Base-by-base conservation (phyloP, 2,329 filamentous ascomycete species). In the Colletotrichum eremochloae region DNA sequence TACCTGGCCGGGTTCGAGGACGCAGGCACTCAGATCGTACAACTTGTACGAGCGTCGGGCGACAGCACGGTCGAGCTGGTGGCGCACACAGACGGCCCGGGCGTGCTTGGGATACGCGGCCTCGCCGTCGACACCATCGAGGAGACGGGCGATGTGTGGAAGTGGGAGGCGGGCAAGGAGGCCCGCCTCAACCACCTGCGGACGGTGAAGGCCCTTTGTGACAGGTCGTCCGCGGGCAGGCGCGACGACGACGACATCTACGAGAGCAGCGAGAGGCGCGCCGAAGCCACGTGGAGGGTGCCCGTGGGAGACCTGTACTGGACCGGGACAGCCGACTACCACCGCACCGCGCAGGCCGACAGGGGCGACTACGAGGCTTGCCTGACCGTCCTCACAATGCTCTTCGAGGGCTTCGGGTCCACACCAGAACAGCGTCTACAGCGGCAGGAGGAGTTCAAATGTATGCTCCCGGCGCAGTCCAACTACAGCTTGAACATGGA, bases 221-320 rank as follows among this genome's bases (percentile, higher is more conserved):
- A 71, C n/a, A 42, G 14, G 33, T 53, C 67, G 15, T 9, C 38
- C 8, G 20, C n/a, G 24, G 48, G 67, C 15, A 36, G 46, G 8
- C 9, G 11, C 38, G 38, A 24, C 44, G 44, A 46, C 44, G 42
- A 50, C 50, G 44, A 58, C 2, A 56, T 73, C 38, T 73, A 73
- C 40, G 14, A 46, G 29, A 44, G 20, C 4, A 5, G 6, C 1
- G 44, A 42, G 24, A 57, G 67, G 15, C 71, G 44, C 1, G 38
- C 29, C 7, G 67, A 74, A 38, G 67, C 71, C n/a, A 38, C n/a
- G n/a, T 74, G 73, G 73, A 50, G 71, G 15, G 63, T 74, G 29
- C 71, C 73, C 0, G 48, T 71, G 7, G 67, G 36, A 12, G 71
- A 74, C 33, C 40, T 68, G 24, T 67, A 64, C 18, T 70, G 48